A percentile compares a stretch with the other conserved stretches of the same genome.
These are phyloP conservation scores for Oryza rufipogon DNA, from an alignment of 176 grass and related monocot genomes.

Conservation along the genomic window DNA sequence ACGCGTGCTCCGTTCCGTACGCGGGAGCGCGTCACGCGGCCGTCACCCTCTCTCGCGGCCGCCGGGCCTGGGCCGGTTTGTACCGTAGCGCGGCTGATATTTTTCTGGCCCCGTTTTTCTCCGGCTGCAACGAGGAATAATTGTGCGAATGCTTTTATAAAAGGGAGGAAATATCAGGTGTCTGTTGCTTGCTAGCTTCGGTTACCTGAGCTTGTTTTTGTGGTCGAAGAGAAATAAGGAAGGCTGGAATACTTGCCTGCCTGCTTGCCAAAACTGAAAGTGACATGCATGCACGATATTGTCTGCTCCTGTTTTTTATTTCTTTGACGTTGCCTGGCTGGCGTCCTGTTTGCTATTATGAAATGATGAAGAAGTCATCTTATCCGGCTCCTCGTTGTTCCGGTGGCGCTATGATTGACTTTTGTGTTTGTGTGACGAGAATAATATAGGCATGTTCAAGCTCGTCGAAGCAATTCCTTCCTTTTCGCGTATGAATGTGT, in stretches of 20 bases:
- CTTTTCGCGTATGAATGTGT: neutral
- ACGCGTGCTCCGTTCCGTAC: neutral
- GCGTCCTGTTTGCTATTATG: neutral
- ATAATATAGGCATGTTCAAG: neutral
- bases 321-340: neutral
- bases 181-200: neutral
- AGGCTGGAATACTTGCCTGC: neutral
- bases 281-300: neutral
- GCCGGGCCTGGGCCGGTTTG: neutral
- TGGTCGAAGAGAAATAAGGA: neutral
- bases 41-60: neutral
- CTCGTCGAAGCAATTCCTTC: neutral
- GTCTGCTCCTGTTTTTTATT: neutral
- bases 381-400: slow-evolving; percentile 18
- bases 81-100: neutral
- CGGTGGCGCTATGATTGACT: slow-evolving; percentile 20
- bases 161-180: neutral
- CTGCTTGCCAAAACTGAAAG: neutral
- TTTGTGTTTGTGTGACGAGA: neutral
- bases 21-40: neutral
- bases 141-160: neutral
- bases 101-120: neutral
- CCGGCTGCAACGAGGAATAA: neutral
- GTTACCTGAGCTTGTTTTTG: neutral
- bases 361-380: slow-evolving; percentile 27